Evolutionary conservation across 805 yeast genomes (phyloP).

Genomic region (Saccharomycopsis oosterbeekiorum): DNA sequence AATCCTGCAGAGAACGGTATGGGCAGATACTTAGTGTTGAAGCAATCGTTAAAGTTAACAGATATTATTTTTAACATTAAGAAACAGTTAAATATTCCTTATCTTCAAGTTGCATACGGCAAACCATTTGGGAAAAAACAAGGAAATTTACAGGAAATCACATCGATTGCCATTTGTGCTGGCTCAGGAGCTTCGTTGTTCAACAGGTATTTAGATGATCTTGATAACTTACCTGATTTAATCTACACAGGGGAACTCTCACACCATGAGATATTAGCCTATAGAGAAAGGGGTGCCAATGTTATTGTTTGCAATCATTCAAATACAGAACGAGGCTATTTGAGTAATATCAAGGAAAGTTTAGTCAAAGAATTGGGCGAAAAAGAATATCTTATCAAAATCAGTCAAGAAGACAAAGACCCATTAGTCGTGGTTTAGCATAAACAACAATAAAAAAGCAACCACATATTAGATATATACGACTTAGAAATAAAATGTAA

Average conservation of each 20-base stretch:
- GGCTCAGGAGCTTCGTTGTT: constrained; percentile 87
- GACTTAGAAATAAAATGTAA: neutral
- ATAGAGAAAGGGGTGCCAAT: constrained; percentile 59
- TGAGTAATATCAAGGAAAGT: constrained; percentile 42
- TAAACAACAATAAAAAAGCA: neutral
- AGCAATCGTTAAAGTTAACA: constrained; percentile 32
- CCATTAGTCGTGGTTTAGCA: constrained; percentile 37
- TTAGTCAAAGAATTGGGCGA: constrained; percentile 34
- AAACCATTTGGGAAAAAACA: constrained; percentile 21
- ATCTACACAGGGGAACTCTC: constrained; percentile 88
- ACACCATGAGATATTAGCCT: constrained; percentile 78
- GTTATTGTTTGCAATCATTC: constrained; percentile 82
- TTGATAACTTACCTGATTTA: constrained; percentile 49
- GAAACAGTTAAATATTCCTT: constrained; percentile 36
- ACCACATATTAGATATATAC: no score
- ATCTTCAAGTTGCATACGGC: constrained; percentile 54
- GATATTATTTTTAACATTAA: constrained; percentile 46
- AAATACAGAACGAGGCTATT: constrained; percentile 85
- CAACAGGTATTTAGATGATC: constrained; percentile 39
- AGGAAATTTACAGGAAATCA: constrained; percentile 28
- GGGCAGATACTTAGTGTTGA: constrained; percentile 60
- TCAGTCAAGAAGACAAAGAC: constrained; percentile 54
- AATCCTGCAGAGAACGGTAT: constrained; percentile 49
- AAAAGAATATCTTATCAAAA: constrained; percentile 30
- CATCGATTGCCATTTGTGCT: constrained; percentile 78